A percentile compares a stretch with the other conserved stretches of the same genome.
Evolutionary conservation across 495 filamentous ascomycete species (phyloP).

Genomic region (Hypoxylon fuscum): DNA sequence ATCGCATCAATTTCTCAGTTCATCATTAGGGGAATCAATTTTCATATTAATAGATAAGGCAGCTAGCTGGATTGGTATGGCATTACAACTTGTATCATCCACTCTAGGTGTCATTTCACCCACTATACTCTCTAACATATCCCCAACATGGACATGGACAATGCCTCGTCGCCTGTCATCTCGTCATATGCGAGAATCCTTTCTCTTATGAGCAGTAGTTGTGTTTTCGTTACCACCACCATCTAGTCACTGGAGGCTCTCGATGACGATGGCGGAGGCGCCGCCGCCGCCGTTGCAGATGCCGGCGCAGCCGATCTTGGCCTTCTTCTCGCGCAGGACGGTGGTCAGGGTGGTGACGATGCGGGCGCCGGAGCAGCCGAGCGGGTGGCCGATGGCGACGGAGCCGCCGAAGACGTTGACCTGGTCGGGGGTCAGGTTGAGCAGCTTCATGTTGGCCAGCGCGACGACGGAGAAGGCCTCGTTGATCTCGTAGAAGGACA

Average conservation of each 20-base stretch:
- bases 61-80: not conserved
- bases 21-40: not conserved
- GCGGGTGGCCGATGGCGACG: slow-evolving; percentile 93
- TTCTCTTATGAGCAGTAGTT: not conserved
- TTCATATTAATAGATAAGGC: not conserved
- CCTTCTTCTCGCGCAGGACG: slow-evolving; percentile 87
- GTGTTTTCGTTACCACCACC: not conserved
- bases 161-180: not conserved
- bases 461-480: slow-evolving; percentile 98
- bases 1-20: not conserved
- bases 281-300: slow-evolving; percentile 99
- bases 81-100: not conserved
- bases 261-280: slow-evolving; percentile 89
- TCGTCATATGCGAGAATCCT: slow-evolving; percentile 29
- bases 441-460: slow-evolving; percentile 91
- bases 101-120: no score
- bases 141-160: not conserved
- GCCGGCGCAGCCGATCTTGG: slow-evolving; percentile 90
- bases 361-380: slow-evolving; percentile 91
- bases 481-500: slow-evolving; percentile 98
- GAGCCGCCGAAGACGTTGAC: slow-evolving; percentile 96
- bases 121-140: not conserved
- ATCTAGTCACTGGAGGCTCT: slow-evolving; percentile 64
- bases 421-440: slow-evolving; percentile 79
- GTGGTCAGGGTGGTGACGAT: slow-evolving; percentile 91